A percentile compares a stretch with the other conserved stretches of the same genome.
These are phyloP conservation scores for Metarhizium brunneum DNA, from an alignment of 2,329 filamentous ascomycete genomes.

Conservation along the genomic window DNA sequence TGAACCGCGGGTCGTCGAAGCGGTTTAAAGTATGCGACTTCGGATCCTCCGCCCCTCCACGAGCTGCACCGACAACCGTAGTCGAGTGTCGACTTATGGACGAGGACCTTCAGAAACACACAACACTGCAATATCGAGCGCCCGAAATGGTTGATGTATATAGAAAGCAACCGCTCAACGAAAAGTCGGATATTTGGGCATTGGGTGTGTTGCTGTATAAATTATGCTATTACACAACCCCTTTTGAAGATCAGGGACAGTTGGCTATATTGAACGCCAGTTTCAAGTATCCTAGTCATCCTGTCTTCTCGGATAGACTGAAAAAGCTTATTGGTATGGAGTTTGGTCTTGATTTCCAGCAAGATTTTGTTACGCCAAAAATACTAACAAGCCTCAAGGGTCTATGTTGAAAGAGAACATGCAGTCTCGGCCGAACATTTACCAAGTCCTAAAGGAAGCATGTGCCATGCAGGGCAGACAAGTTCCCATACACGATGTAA, in stretches of 20 bases:
- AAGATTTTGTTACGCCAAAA: not conserved
- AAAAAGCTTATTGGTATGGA: constrained; percentile 76
- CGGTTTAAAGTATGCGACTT: constrained; percentile 98
- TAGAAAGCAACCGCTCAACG: constrained; percentile 89
- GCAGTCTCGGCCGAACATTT: constrained; percentile 76
- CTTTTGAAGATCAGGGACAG: constrained; percentile 95
- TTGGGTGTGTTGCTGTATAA: constrained; percentile 93
- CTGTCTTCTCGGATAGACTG: constrained; percentile 78
- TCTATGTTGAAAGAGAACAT: constrained; percentile 87
- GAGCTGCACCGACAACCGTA: constrained; percentile 75
- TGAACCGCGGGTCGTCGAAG: constrained; percentile 51
- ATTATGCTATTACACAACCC: constrained; percentile 97
- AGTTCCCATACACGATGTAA: constrained; percentile 80
- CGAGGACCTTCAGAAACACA: constrained; percentile 94
- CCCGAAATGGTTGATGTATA: constrained; percentile 99
- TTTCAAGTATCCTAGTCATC: constrained; percentile 84
- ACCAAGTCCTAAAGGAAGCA: constrained; percentile 79
- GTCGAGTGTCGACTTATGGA: constrained; percentile 87
- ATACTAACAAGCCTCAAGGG: constrained; percentile 35
- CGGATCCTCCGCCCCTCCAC: constrained; percentile 78
- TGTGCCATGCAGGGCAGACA: constrained; percentile 84
- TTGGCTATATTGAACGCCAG: constrained; percentile 94
- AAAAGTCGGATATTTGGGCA: constrained; percentile 98
- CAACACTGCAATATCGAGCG: constrained; percentile 92
- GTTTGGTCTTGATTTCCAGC: not conserved